Evolutionary conservation across 345 rosid species (phyloP).

Genomic region (Alliaria petiolata): DNA sequence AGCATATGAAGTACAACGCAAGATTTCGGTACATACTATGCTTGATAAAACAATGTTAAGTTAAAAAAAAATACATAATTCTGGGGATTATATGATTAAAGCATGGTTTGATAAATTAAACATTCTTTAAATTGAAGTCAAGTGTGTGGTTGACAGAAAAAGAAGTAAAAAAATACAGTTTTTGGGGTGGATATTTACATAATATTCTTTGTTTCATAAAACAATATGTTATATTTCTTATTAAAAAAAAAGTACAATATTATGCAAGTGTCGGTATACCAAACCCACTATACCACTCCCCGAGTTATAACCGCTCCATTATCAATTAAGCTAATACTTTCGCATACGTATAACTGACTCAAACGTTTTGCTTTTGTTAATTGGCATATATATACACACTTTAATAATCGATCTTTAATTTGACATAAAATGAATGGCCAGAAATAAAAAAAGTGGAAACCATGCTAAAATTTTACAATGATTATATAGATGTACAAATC

Average conservation of each 20-base stretch:
- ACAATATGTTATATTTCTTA: background rate
- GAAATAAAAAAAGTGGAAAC: too few species aligned
- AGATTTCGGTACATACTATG: constrained; percentile 12
- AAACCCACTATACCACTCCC: constrained; percentile 26
- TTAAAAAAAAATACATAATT: background rate
- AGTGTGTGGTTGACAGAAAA: background rate
- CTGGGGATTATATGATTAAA: background rate
- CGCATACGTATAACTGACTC: constrained; percentile 17
- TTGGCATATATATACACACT: background rate
- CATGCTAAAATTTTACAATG: too few species aligned
- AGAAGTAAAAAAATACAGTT: background rate
- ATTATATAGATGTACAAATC: background rate
- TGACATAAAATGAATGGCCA: background rate
- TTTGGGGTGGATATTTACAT: background rate
- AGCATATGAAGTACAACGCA: constrained; percentile 18
- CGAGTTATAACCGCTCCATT: constrained; percentile 21
- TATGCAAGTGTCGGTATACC: constrained; percentile 29
- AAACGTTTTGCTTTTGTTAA: constrained; percentile 12
- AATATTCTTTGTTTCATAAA: background rate
- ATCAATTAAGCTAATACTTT: constrained; percentile 14
- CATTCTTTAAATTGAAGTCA: background rate
- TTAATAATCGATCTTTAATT: constrained; percentile 1
- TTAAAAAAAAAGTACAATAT: background rate
- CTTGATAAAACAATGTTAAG: background rate
- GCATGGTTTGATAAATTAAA: background rate